Conservation (phyloP, 2,329 filamentous ascomycete species). For the Trichoderma breve region DNA sequence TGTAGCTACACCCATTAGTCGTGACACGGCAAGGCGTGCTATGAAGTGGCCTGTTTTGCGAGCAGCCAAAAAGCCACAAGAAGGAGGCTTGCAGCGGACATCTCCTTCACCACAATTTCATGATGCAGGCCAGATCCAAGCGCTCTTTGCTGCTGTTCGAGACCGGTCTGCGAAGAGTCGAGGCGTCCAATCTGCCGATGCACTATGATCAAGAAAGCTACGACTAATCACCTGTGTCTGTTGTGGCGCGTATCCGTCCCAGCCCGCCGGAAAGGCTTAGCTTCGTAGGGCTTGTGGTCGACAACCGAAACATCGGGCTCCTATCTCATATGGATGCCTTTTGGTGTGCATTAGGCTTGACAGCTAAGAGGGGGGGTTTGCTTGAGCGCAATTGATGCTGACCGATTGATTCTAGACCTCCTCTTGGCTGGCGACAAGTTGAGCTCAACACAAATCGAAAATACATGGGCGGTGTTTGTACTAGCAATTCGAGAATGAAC, state of each 20-base stretch:
- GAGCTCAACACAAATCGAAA: not conserved
- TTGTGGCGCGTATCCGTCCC: slow-evolving; percentile 10
- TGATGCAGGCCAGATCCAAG: not conserved
- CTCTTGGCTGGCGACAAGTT: not conserved
- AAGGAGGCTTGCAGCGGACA: not conserved
- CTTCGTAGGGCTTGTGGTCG: slow-evolving; percentile 14
- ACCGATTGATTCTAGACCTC: not conserved
- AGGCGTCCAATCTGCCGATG: slow-evolving; percentile 9
- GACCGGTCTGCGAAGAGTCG: not conserved
- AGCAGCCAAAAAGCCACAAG: not conserved
- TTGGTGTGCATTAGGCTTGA: slow-evolving; percentile 6
- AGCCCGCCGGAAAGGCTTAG: slow-evolving; percentile 13
- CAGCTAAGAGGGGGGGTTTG: not conserved
- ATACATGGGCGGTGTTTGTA: not conserved
- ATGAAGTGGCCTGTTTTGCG: not conserved
- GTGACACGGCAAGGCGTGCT: not conserved
- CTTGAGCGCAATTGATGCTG: not conserved
- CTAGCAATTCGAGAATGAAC: not conserved
- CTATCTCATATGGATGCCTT: not conserved
- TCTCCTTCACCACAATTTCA: not conserved
- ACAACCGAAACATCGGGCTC: not conserved
- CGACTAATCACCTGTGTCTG: not conserved
- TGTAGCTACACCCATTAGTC: not conserved
- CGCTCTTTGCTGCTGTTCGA: not conserved
- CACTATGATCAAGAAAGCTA: not conserved